Base-by-base conservation (phyloP, 805 yeast species). In the Diddensiella caesifluorescens region DNA sequence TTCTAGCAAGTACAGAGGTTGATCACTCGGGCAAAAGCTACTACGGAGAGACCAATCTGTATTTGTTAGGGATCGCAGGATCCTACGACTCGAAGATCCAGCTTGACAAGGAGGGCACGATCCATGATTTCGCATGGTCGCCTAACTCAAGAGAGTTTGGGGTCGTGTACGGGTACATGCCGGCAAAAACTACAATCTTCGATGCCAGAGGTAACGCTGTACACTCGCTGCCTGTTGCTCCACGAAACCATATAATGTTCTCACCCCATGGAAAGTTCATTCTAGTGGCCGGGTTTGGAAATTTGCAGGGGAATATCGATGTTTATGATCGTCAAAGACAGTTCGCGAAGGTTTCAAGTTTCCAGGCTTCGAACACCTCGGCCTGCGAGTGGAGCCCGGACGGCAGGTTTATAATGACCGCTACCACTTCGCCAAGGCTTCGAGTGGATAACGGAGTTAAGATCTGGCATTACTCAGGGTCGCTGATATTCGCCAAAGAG, bases 321-420 rank as follows among this genome's bases (percentile, higher is more conserved):
- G 82, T 92, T 47, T 80, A 88, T 60, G 98, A 92, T 68, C 83
- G 97, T 60, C 86, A 80, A 62, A 79, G 82, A 59, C 83, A 84
- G 63, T 90, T 88, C 62, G 67, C 72, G 42, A 84, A 85, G 62
- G 76, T 92, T 40, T 71, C 88, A 16, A 73, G 85, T 15, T 83
- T 92, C 57, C 85, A 86, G 58, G 98, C 97, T 10, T 68, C 95
- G 34, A 94, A 92, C 68, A 88, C 97, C 12, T 82, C 95, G n/a
- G 94, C 83, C 34, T 90, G 96, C 62, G 86, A 85, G 62, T 92
- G 98, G 98, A 80, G 94, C 2, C 99, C 99, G 6, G 95, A 92
- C 65, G 97, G 98, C 28, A 79, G 92, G 57, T 88, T 74, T 59
- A 79, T 92, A 44, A 68, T 92, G 62, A 90, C 97, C 12, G 97